Evolutionary conservation across 805 yeast genomes (phyloP).

Genomic region (Metschnikowia similis): DNA sequence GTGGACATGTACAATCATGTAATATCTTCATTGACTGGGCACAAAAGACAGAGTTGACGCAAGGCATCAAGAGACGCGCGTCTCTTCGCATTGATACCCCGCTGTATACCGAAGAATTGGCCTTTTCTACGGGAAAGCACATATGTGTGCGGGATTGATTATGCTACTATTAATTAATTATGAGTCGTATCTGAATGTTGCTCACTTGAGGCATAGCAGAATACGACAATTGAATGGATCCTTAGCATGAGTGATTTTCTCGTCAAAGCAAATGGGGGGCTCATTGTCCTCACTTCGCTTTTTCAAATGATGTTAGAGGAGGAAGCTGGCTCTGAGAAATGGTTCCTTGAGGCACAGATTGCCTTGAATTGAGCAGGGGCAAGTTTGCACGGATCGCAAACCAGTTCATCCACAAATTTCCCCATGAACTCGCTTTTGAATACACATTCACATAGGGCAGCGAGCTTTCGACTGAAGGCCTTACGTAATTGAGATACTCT

Average conservation of each 20-base stretch:
- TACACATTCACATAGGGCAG: constrained; percentile 32
- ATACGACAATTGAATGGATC: neutral
- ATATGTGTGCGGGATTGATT: neutral
- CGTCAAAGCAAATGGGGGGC: no score
- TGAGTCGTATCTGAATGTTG: neutral
- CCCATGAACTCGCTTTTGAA: constrained; percentile 19
- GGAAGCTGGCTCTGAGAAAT: constrained; percentile 7
- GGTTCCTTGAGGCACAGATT: constrained; percentile 7
- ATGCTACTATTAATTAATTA: neutral
- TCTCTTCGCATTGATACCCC: neutral
- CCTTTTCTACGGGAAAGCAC: neutral
- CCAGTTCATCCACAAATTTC: constrained; percentile 36
- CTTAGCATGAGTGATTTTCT: no score
- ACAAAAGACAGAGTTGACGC: neutral
- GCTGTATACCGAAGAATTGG: neutral
- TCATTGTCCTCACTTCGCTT: neutral
- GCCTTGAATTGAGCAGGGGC: constrained; percentile 6
- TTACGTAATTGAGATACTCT: constrained; percentile 53
- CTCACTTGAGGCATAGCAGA: neutral
- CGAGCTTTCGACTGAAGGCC: constrained; percentile 29
- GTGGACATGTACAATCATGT: neutral
- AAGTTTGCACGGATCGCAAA: constrained; percentile 28
- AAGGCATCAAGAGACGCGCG: neutral
- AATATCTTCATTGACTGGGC: neutral
- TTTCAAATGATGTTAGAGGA: constrained; percentile 8